phyloP scores from a whole-genome alignment of 2,329 filamentous ascomycete genomes.

The Penicillium sp. region DNA sequence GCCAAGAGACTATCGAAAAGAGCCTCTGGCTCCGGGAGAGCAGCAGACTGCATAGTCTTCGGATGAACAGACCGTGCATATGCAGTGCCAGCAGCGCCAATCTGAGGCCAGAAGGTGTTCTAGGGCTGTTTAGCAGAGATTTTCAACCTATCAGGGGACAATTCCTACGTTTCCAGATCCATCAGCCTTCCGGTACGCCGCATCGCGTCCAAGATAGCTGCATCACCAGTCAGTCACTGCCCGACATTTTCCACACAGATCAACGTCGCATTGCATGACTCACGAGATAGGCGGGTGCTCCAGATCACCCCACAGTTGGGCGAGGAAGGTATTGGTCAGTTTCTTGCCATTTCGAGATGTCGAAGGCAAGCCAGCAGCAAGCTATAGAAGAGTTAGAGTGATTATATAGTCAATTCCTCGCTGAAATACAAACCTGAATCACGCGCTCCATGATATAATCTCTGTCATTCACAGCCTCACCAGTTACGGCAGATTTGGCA shows the following conservation, averaged over 20 bases:
- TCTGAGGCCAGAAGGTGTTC: conserved; percentile 62
- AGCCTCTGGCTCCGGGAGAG: conserved; percentile 63
- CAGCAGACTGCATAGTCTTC: conserved; percentile 56
- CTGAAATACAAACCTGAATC: conserved; percentile 43
- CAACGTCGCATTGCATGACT: conserved; percentile 24
- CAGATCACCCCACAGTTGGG: conserved; percentile 55
- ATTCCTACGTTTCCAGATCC: conserved; percentile 43
- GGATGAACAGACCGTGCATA: conserved; percentile 68
- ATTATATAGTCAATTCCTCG: not conserved
- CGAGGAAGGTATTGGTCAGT: conserved; percentile 54
- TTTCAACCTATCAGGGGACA: conserved; percentile 26
- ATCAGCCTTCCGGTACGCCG: conserved; percentile 37
- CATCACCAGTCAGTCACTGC: conserved; percentile 15
- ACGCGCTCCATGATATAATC: conserved; percentile 61
- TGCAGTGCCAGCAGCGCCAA: conserved; percentile 65
- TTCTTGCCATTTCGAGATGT: conserved; percentile 35
- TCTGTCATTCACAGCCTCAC: conserved; percentile 60
- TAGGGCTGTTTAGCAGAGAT: conserved; percentile 45
- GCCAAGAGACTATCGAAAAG: conserved; percentile 69
- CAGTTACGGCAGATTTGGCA: conserved; percentile 47
- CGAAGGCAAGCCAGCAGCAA: conserved; percentile 40
- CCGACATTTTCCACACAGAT: not conserved
- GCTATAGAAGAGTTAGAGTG: conserved; percentile 22
- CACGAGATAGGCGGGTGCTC: conserved; percentile 55
- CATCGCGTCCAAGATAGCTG: conserved; percentile 42